Conservation (phyloP, 2,329 filamentous ascomycete species). For the Hymenoscyphus fraxineus region DNA sequence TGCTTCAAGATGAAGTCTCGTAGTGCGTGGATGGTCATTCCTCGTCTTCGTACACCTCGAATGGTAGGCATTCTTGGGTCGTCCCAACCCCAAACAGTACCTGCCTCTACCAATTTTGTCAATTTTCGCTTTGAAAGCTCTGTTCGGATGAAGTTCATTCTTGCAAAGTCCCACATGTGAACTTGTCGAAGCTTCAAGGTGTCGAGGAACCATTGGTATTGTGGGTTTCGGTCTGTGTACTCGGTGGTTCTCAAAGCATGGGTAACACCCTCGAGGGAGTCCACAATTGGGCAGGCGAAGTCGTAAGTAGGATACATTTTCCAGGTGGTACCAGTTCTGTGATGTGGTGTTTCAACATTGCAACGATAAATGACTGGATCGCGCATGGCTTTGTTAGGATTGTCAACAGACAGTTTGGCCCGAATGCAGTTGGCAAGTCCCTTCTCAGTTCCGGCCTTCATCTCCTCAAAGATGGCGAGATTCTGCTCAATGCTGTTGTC, state of each 20-base stretch:
- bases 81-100: conserved; percentile 79
- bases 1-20: conserved; percentile 83
- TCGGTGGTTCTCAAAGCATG: conserved; percentile 81
- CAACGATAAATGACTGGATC: conserved; percentile 98
- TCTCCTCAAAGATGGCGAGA: conserved; percentile 82
- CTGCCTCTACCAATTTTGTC: conserved; percentile 74
- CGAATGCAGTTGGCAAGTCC: conserved; percentile 87
- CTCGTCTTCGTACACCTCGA: conserved; percentile 71
- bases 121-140: conserved; percentile 85
- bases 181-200: conserved; percentile 71
- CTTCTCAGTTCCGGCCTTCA: conserved; percentile 80
- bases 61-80: conserved; percentile 85
- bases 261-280: conserved; percentile 76
- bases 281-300: conserved; percentile 78
- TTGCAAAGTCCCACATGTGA: conserved; percentile 80
- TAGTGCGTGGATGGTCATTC: conserved; percentile 74
- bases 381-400: conserved; percentile 91
- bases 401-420: conserved; percentile 87
- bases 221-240: conserved; percentile 81
- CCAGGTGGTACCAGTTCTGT: conserved; percentile 75
- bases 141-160: conserved; percentile 80
- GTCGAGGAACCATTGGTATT: conserved; percentile 82
- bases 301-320: conserved; percentile 88
- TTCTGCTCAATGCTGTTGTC: conserved; percentile 79
- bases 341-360: conserved; percentile 76